phyloP scores from a whole-genome alignment of 176 grass and related monocot species.

The Saccharum officinarum region DNA sequence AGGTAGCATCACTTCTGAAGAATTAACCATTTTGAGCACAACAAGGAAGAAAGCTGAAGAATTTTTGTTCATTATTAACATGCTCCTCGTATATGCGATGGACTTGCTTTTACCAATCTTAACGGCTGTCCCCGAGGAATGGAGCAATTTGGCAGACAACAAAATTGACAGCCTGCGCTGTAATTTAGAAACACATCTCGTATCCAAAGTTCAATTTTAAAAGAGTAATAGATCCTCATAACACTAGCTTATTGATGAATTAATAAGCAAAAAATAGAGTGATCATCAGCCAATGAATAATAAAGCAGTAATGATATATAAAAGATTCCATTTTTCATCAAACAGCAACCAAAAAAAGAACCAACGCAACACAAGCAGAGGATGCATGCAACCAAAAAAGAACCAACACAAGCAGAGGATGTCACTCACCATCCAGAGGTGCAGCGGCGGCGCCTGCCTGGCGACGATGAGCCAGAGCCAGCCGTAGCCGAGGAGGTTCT shows the following conservation, averaged over 20 bases:
- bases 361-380: no score
- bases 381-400: no score
- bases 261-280: neutral
- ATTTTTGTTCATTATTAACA: neutral
- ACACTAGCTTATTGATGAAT: neutral
- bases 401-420: no score
- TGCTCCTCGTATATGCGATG: neutral
- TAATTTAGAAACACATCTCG: no score
- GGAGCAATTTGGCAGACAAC: no score
- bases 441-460: slow-evolving; percentile 39
- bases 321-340: neutral
- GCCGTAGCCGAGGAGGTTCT: slow-evolving; percentile 74
- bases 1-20: no score
- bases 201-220: no score
- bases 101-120: neutral
- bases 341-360: neutral
- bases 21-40: no score
- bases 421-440: slow-evolving; percentile 58
- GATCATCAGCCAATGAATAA: neutral
- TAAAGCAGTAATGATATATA: neutral
- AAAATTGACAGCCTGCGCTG: no score
- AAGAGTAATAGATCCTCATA: no score
- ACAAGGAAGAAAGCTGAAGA: neutral
- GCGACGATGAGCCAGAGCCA: slow-evolving; percentile 82
- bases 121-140: no score